Evolutionary conservation across 1,284 basidiomycete species (phyloP).

Genomic region (Xerocomus nothofagi): DNA sequence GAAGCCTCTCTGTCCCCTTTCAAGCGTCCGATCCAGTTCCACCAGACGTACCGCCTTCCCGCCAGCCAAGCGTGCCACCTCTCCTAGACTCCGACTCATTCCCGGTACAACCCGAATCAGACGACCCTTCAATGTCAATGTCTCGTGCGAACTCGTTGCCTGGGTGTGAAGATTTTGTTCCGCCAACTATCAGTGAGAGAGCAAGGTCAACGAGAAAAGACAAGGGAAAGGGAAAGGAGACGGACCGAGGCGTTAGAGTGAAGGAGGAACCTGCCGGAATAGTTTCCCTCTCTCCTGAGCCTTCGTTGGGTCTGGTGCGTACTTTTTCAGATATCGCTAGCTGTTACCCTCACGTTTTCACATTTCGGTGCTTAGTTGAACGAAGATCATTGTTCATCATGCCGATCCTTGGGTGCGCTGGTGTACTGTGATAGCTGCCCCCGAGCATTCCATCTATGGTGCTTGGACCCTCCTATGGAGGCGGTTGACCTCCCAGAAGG

Average conservation of each 20-base stretch:
- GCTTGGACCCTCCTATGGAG: conserved; percentile 93
- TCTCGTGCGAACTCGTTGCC: conserved; percentile 64
- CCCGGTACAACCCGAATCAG: conserved; percentile 50
- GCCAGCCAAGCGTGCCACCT: conserved; percentile 39
- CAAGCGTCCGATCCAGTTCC: conserved; percentile 41
- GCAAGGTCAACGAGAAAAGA: conserved; percentile 39
- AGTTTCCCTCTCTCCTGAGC: conserved; percentile 52
- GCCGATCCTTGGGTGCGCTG: conserved; percentile 76
- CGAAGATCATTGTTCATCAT: conserved; percentile 94
- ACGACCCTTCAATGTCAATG: conserved; percentile 42
- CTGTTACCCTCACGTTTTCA: conserved; percentile 20
- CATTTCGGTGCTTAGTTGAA: conserved; percentile 58
- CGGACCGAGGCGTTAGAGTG: conserved; percentile 52
- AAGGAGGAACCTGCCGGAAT: conserved; percentile 67
- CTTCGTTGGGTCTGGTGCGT: conserved; percentile 43
- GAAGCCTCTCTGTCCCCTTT: conserved; percentile 30
- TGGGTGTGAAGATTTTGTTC: conserved; percentile 45
- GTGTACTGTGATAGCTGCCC: conserved; percentile 98
- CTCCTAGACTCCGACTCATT: conserved; percentile 42
- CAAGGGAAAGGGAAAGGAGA: conserved; percentile 70
- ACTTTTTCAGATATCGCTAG: conserved; percentile 11
- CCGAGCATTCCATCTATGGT: conserved; percentile 93
- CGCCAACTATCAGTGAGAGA: conserved; percentile 34
- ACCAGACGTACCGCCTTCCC: conserved; percentile 35
- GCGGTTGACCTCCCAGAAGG: conserved; percentile 81